Evolutionary conservation across 257 asterid species (phyloP), one percentile per base, ranked within the genome.

Genomic region (Nicotiana attenuata): DNA sequence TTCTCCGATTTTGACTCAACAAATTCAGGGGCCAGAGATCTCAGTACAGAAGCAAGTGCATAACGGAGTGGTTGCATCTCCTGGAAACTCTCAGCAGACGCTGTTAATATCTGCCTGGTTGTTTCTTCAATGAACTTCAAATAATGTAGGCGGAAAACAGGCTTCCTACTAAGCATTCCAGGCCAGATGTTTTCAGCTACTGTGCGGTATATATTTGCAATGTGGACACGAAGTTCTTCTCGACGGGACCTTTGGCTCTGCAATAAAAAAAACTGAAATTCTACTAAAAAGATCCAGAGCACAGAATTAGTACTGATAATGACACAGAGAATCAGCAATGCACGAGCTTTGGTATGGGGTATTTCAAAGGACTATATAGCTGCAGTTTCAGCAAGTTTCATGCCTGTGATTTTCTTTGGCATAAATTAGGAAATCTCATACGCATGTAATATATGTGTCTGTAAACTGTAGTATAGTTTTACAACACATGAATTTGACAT

Each of bases 131-230:
- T 91, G 88, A 94, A 96, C 93, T 90, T 96, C 87, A 96, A 88
- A 87, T 90, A 96, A 87, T 96, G 99, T 82, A 96, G 96, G 83
- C 99, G 99, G 82, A 96, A 96, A 85, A 94, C 96, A 26, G 98
- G 97, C 82, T 96, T 96, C 81, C 97, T 92, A 84, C 92, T 90
- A 38, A 96, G 90, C 98, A 93, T 93, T 81, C 99, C 98, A 67
- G 99, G 99, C 99, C 99, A 96, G 87, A 96, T 87, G 82, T 91
- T 94, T 86, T 96, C 98, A 69, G 99, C 93, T 81, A 94, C 97
- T 66, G 94, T 88, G 77, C 98, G 97, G 84, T 96, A 94, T 81
- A 96, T 93, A 82, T 94, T 94, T 77, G 98, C 92, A 78, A 91
- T 89, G 82, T 96, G 97, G 82, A 90, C 82, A 52, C 97, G 97